Evolutionary conservation across 208 protist genomes (phyloP).

Genomic region (Leishmania mexicana): DNA sequence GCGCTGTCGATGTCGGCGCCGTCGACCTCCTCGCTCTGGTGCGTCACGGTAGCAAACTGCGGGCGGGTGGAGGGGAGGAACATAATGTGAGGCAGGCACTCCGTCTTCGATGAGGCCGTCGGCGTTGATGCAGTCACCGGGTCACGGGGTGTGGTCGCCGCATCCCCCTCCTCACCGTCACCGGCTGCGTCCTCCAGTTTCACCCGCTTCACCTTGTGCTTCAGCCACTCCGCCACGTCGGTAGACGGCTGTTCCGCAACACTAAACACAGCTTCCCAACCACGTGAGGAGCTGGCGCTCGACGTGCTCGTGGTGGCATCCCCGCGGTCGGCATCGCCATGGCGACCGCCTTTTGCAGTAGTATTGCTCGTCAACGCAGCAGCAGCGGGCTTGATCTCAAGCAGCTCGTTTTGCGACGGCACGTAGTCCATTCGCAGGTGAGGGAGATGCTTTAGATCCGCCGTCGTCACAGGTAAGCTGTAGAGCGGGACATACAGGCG

Average conservation of each 20-base stretch:
- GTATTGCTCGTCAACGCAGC: neutral
- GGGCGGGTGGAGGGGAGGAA: slow-evolving; percentile 82
- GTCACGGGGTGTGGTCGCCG: neutral
- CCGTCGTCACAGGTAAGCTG: slow-evolving; percentile 45
- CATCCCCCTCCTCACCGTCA: neutral
- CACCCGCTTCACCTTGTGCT: slow-evolving; percentile 37
- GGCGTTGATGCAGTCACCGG: neutral
- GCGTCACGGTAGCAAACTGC: slow-evolving; percentile 74
- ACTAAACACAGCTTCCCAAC: slow-evolving; percentile 25
- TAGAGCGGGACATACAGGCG: slow-evolving; percentile 79
- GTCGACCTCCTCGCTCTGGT: slow-evolving; percentile 46
- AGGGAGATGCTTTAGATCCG: slow-evolving; percentile 68
- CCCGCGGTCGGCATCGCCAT: slow-evolving; percentile 4
- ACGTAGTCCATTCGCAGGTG: slow-evolving; percentile 60
- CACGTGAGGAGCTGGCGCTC: neutral
- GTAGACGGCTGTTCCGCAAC: neutral
- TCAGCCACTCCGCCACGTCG: neutral
- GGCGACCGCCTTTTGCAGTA: neutral
- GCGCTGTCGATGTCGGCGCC: slow-evolving; percentile 25
- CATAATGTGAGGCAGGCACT: slow-evolving; percentile 84
- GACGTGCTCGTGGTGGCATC: neutral
- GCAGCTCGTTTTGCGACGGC: slow-evolving; percentile 36
- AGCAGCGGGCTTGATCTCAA: neutral
- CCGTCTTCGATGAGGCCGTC: slow-evolving; percentile 8
- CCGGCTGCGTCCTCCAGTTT: slow-evolving; percentile 29